Evolutionary conservation across 2,329 filamentous ascomycete species (phyloP).

Genomic region (Beauveria bassiana): DNA sequence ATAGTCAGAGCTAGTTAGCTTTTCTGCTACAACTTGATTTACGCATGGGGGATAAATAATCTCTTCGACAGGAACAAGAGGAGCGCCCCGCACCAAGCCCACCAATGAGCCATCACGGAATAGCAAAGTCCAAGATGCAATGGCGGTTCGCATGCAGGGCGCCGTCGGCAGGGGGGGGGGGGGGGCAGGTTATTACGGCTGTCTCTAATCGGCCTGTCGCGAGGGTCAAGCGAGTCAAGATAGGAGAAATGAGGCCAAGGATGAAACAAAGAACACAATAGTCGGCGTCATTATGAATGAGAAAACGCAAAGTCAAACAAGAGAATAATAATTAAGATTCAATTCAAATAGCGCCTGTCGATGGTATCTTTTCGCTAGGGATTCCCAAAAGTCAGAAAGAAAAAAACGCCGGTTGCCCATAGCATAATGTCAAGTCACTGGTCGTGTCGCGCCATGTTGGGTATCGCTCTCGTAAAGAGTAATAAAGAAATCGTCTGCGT

Average conservation of each 20-base stretch:
- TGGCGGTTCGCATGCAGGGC: background rate
- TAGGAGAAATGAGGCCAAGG: background rate
- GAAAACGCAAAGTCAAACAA: background rate
- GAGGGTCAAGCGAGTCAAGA: background rate
- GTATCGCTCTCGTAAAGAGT: conserved; percentile 3
- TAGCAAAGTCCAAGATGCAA: background rate
- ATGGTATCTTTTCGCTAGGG: conserved; percentile 10
- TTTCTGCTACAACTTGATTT: background rate
- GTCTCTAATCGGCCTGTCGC: conserved; percentile 1
- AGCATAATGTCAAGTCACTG: conserved; percentile 5
- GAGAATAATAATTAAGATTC: background rate
- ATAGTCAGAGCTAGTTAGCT: too few species aligned
- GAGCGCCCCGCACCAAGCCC: background rate
- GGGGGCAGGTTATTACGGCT: too few species aligned
- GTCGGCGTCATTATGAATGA: background rate
- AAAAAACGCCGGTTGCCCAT: conserved; percentile 3
- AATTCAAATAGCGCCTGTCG: conserved; percentile 7
- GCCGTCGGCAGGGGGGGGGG: too few species aligned
- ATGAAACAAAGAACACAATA: background rate
- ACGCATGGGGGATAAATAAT: background rate
- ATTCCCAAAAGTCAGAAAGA: background rate
- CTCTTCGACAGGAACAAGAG: background rate
- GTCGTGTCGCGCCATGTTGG: conserved; percentile 4
- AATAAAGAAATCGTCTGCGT: background rate
- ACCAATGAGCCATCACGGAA: background rate